phyloP scores from a whole-genome alignment of 768 basidiomycete species.

The Holtermanniella nyarrowii region DNA sequence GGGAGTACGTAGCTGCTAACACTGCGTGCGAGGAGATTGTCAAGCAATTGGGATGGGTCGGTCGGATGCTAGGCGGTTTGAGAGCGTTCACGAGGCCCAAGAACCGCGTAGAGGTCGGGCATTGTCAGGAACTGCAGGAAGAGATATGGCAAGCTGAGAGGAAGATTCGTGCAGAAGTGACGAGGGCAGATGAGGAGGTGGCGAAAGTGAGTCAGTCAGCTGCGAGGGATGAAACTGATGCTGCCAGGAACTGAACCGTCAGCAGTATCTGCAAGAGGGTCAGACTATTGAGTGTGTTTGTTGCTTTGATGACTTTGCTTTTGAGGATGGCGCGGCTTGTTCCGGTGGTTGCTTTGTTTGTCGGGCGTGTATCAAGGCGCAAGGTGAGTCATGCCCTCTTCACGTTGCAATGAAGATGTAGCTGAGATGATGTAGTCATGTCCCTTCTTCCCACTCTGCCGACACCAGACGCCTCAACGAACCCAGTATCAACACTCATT shows the following conservation, averaged over 20 bases:
- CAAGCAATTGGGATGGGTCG: neutral
- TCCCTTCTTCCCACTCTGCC: conserved; percentile 3
- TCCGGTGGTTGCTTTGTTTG: conserved; percentile 10
- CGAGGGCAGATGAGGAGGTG: neutral
- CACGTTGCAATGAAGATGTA: conserved; percentile 4
- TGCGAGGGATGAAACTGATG: no score
- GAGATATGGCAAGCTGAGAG: neutral
- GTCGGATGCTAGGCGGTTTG: neutral
- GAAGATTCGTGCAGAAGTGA: no score
- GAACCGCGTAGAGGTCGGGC: neutral
- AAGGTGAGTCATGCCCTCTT: neutral
- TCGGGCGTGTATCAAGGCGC: conserved; percentile 2
- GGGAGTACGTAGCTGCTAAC: neutral
- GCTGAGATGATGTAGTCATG: neutral
- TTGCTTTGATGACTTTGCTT: conserved; percentile 14
- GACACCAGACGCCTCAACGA: neutral
- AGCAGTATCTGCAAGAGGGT: neutral
- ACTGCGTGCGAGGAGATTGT: neutral
- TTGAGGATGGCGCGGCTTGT: conserved; percentile 11
- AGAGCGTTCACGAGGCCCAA: neutral
- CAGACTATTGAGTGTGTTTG: conserved; percentile 13
- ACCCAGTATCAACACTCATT: conserved; percentile 1
- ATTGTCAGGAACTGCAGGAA: neutral
- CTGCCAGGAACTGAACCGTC: neutral
- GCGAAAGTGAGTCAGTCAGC: neutral